Evolutionary conservation across 768 basidiomycete genomes (phyloP), one percentile per base, ranked within the genome.

Genomic region (Agaricus subrufescens): DNA sequence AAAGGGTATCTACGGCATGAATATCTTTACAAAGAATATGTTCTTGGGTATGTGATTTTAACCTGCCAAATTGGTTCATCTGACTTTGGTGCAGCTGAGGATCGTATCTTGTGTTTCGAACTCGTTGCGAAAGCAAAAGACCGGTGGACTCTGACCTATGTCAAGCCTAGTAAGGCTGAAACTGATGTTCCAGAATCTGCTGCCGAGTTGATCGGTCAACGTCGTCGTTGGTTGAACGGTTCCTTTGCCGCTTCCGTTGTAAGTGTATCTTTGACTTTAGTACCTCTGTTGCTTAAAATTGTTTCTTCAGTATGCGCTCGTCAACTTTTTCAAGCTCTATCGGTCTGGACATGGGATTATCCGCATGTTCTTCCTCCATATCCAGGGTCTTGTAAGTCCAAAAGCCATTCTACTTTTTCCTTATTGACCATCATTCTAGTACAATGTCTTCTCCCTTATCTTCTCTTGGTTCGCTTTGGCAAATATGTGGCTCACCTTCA

Each of bases 41-140:
- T 80, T 80, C 65, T 73, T 79, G 66, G 76, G 75, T 73, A 59
- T 14, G 68, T 65, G 19, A 14, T 26, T 30, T 14, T 30, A 9
- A 19, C n/a, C 45, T 30, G 43, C 30, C 19, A 19, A 48, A 29
- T 48, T 1, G 12, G 7, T n/a, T 55, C 42, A 42, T 56, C 30
- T 64, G 8, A 45, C 54, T 27, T 55, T 9, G 29, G 39, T 58
- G 27, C 45, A 75, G 93, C 93, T 55, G 94, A 95, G 73, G 94
- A 96, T 77, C 91, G 95, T 76, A 98, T 98, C 61, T 80, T 98
- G 27, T 98, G 95, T 72, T 98, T 98, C 72, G 95, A 98, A 69
- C 78, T 98, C 52, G 94, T 95, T 23, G 94, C 95, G 10, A 98
- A 98, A 71, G 85, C 82, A 1, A 80, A 81, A 43, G 91, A 92